phyloP scores from a whole-genome alignment of 139 green algal species.

The Haematococcus lacustris region DNA sequence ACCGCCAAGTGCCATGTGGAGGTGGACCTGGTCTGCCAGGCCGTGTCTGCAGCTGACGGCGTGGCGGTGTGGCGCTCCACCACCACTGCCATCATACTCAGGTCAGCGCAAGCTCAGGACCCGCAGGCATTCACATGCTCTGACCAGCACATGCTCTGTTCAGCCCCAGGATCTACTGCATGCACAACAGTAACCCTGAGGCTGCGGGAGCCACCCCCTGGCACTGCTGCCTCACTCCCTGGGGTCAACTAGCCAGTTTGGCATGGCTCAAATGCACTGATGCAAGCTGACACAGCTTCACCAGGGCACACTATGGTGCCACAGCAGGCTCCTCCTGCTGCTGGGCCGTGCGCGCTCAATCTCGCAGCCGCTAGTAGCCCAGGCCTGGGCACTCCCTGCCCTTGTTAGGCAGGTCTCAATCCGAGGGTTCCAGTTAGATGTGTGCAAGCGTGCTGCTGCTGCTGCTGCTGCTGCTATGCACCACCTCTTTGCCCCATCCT shows the following conservation, averaged over 20 bases:
- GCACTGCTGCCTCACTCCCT: too few relatives aligned
- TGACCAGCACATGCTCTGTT: background rate
- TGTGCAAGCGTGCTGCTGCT: too few relatives aligned
- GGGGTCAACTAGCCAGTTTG: background rate
- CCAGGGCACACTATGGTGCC: too few relatives aligned
- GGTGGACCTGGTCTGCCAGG: constrained; percentile 16
- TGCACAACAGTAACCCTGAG: background rate
- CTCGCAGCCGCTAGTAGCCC: too few relatives aligned
- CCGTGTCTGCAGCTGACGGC: background rate
- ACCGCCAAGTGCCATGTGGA: constrained; percentile 24
- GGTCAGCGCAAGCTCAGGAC: background rate
- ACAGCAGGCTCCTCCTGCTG: too few relatives aligned
- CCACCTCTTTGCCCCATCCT: too few relatives aligned
- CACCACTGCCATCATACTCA: constrained; percentile 4
- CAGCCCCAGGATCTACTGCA: background rate
- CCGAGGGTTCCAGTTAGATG: too few relatives aligned
- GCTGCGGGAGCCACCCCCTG: too few relatives aligned
- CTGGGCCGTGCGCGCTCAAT: too few relatives aligned
- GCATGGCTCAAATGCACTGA: background rate
- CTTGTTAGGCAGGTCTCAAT: too few relatives aligned
- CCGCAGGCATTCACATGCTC: background rate
- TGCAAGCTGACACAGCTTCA: background rate
- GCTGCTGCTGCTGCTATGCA: too few relatives aligned
- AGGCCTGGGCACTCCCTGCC: too few relatives aligned
- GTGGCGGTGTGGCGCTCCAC: background rate